Base-by-base conservation (phyloP, 2,329 filamentous ascomycete species). In the Trichoderma afroharzianum region DNA sequence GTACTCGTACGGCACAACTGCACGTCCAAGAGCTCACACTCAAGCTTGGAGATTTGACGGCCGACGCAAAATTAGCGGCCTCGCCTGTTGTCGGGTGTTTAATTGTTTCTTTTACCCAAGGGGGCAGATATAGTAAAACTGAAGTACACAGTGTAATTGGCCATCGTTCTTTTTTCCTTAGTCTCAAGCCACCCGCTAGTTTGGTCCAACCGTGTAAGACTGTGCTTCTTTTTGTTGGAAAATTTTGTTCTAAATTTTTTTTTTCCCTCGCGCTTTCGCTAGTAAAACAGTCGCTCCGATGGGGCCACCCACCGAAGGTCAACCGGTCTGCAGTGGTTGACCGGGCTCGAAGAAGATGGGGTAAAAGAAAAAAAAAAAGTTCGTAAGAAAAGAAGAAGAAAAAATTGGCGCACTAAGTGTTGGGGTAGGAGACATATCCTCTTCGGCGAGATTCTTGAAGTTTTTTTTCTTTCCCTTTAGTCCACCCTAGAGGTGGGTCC, bases 71-170 rank as follows among this genome's bases (percentile, higher is more conserved):
- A 36, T 53, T 69, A 69, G 66, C 57, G 57, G 63, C 57, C 28
- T 69, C 36, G 39, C 28, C 55, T 68, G 55, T 68, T 11, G 12
- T 67, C 63, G 32, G 50, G 15, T 58, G 32, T 58, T 67, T 58
- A 21, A 15, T 43, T 39, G 59, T n/a, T 62, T 69, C 55, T 9
- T 53, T 21, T 30, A 58, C 66, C 66, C 57, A 30, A 30, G 36
- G 66, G 66, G 21, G 66, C 66, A 69, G 39, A 43, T 6, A 69
- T 62, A 61, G 66, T 30, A 62, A 50, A 47, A 15, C 1, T 14
- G 6, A 67, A 28, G 66, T 69, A 62, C 66, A 69, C 66, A 69
- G 66, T 69, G 66, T 62, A n/a, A n/a, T 9, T 68, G 55, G 63
- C 33, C 36, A 43, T 43, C 39, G 28, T 43, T 58, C 7, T 43